Base-by-base conservation (phyloP, 352 stramenopile genomes). In the Globisporangium viniferum region DNA sequence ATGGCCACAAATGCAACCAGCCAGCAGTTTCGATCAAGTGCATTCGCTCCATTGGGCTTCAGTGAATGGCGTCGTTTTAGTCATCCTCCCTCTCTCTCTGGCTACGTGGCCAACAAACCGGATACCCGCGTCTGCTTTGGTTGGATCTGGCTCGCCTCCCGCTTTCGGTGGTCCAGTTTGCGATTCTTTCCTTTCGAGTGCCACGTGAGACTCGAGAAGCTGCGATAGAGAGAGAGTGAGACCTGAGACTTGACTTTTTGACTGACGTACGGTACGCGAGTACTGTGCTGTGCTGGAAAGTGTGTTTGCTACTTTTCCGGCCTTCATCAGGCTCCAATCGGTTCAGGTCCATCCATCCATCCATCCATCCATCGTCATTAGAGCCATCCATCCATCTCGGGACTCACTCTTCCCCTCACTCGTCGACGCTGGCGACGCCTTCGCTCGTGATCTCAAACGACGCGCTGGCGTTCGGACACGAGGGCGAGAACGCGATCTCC, bases 401-500 rank as follows among this genome's bases (percentile, higher is more conserved):
- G 18, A 5, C 15, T n/a, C 57, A 22, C 5, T 49, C 36, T 1
- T n/a, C 9, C 9, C 35, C 29, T 56, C 62, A 68, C 27, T 64
- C 64, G 10, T 70, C 65, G 1, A 54, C 46, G n/a, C 41, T 59
- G 27, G 64, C 46, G n/a, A 92, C 70, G 15, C 84, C 84, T 9
- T 75, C 67, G 59, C 62, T 73, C 27, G 86, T 91, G 75, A 94
- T 88, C 46, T 79, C 71, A 67, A 94, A 94, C 9, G 39, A 61
- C 48, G 84, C 78, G 6, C 59, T 68, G 22, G 66, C 66, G 33
- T 60, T 59, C 55, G 76, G 69, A 35, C 88, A 70, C 24, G 84
- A 79, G 36, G 86, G 84, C 8, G 86, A 92, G 66, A 92, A 88
- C 46, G 66, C 60, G 18, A 92, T 76, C n/a, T 83, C 64, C 46